These are phyloP conservation scores for Cucumis sativus DNA, from an alignment of 306 rosid genomes.

Conservation along the genomic window Cucumber_9930_V3 NC_026661.2:16542001-16542500, in stretches of 20 bases:
- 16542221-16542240: not conserved
- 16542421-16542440: conserved; percentile 84
- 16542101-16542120: not conserved
- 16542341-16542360: not conserved
- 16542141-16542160: not conserved
- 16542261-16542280: not conserved
- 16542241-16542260: not conserved
- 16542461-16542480: not conserved
- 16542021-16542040: not conserved
- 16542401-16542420: conserved; percentile 79
- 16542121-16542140: not conserved
- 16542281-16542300: not conserved
- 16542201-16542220: not conserved
- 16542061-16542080: not conserved
- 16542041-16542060: too few relatives aligned
- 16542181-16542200: not conserved
- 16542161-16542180: not conserved
- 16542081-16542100: not conserved
- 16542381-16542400: conserved; percentile 93
- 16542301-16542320: not conserved
- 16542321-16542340: conserved; percentile 5
- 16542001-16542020: not conserved
- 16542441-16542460: conserved; percentile 55
- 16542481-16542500: not conserved
- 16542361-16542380: conserved; percentile 33